phyloP scores from a whole-genome alignment of 2,329 filamentous ascomycete genomes.

The Fusarium oligoseptatum region DNA sequence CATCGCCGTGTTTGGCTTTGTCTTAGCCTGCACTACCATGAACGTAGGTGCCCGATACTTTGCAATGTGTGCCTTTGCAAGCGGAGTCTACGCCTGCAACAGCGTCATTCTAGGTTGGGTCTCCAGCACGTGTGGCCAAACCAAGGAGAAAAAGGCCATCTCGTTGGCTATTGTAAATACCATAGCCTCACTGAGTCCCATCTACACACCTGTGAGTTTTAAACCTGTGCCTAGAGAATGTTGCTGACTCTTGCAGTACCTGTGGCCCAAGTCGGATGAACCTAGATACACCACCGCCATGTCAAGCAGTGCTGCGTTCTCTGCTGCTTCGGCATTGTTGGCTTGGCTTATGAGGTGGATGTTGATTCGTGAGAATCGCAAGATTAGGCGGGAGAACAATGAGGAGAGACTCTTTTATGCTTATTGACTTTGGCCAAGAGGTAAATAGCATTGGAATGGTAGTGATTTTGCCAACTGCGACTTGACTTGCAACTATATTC shows the following conservation, averaged over 20 bases:
- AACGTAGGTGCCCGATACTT: constrained; percentile 45
- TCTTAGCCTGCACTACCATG: constrained; percentile 48
- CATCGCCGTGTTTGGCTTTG: constrained; percentile 49
- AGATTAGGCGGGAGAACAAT: constrained; percentile 23
- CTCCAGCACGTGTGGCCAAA: constrained; percentile 53
- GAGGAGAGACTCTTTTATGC: constrained; percentile 13
- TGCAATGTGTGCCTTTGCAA: constrained; percentile 49
- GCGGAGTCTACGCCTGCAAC: constrained; percentile 51
- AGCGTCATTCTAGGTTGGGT: constrained; percentile 56
- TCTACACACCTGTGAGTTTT: constrained; percentile 31
- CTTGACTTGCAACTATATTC: neutral
- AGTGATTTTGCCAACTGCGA: neutral
- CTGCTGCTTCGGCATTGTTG: constrained; percentile 38
- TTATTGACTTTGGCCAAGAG: neutral
- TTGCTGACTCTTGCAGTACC: constrained; percentile 29
- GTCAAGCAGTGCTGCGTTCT: constrained; percentile 39
- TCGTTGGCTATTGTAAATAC: constrained; percentile 49
- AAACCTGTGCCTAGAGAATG: too few relatives aligned
- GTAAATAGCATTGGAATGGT: too few relatives aligned
- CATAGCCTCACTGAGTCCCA: neutral
- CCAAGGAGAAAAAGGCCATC: constrained; percentile 56
- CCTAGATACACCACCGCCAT: constrained; percentile 44
- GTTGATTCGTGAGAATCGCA: constrained; percentile 40
- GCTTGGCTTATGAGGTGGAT: constrained; percentile 44
- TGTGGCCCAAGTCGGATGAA: constrained; percentile 52